phyloP scores from a whole-genome alignment of 345 rosid species.

The Cardamine occulta region DNA sequence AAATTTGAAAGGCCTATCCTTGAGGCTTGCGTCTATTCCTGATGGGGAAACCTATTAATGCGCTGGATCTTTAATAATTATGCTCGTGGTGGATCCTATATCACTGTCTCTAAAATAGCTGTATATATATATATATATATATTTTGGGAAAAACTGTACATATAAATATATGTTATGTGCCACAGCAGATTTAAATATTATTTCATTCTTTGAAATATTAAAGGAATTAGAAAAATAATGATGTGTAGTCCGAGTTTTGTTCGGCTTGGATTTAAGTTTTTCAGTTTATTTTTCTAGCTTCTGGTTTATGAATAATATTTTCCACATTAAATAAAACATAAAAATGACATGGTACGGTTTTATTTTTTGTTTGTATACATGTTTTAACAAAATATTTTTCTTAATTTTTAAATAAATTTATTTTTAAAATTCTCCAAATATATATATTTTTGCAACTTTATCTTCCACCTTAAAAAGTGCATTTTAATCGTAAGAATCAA shows the following conservation, averaged over 20 bases:
- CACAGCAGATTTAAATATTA: neutral
- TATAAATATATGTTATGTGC: neutral
- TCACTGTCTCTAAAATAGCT: slow-evolving; percentile 28
- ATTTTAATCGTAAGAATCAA: too few species aligned
- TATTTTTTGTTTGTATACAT: neutral
- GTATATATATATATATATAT: neutral
- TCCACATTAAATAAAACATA: neutral
- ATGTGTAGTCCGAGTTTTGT: neutral
- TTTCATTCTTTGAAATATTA: neutral
- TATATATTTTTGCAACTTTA: too few species aligned
- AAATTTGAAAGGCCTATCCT: slow-evolving; percentile 22
- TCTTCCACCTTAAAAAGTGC: too few species aligned
- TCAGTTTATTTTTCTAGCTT: neutral
- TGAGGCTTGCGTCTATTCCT: slow-evolving; percentile 23
- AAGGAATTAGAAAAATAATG: neutral
- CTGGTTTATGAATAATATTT: neutral
- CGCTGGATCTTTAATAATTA: slow-evolving; percentile 36
- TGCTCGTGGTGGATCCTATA: slow-evolving; percentile 31
- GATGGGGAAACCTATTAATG: slow-evolving; percentile 30
- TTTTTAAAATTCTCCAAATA: too few species aligned
- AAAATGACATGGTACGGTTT: too few species aligned
- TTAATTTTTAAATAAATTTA: too few species aligned
- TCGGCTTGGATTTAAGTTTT: neutral
- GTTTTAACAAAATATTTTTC: neutral
- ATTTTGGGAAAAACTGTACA: neutral